phyloP scores from a whole-genome alignment of 257 asterid species.

The Forsythia suspensa region DNA sequence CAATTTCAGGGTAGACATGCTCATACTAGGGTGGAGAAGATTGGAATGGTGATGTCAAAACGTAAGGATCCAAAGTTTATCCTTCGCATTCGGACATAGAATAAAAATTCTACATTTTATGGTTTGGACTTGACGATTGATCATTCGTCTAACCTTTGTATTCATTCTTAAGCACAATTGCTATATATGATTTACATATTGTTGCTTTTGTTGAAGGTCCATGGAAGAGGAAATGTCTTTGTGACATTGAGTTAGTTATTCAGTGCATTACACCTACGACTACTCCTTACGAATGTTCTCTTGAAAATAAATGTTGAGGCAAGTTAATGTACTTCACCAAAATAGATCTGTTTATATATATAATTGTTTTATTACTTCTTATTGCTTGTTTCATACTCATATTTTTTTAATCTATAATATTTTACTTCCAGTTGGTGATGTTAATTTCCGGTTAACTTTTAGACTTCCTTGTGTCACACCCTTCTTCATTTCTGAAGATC shows the following conservation, averaged over 20 bases:
- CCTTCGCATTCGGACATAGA: constrained; percentile 66
- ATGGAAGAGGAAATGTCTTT: constrained; percentile 63
- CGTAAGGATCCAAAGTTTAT: constrained; percentile 23
- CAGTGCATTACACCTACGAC: constrained; percentile 77
- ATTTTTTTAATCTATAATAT: neutral
- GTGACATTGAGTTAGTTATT: constrained; percentile 55
- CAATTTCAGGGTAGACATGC: constrained; percentile 46
- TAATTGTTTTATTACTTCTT: neutral
- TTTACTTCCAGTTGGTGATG: constrained; percentile 55
- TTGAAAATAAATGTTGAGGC: constrained; percentile 74
- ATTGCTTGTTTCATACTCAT: neutral
- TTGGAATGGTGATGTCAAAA: constrained; percentile 20
- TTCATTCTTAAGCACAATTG: neutral
- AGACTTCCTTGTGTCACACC: no score
- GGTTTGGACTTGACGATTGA: constrained; percentile 31
- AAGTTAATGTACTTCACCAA: constrained; percentile 2
- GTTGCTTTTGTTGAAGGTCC: constrained; percentile 52
- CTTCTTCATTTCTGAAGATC: constrained; percentile 11
- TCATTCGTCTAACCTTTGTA: neutral
- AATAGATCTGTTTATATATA: neutral
- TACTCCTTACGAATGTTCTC: constrained; percentile 65
- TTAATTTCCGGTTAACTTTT: constrained; percentile 43
- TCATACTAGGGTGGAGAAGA: constrained; percentile 55
- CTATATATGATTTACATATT: neutral
- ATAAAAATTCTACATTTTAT: constrained; percentile 64